Evolutionary conservation across 768 basidiomycete genomes (phyloP).

Genomic region (Termitomyces eurrhizus): DNA sequence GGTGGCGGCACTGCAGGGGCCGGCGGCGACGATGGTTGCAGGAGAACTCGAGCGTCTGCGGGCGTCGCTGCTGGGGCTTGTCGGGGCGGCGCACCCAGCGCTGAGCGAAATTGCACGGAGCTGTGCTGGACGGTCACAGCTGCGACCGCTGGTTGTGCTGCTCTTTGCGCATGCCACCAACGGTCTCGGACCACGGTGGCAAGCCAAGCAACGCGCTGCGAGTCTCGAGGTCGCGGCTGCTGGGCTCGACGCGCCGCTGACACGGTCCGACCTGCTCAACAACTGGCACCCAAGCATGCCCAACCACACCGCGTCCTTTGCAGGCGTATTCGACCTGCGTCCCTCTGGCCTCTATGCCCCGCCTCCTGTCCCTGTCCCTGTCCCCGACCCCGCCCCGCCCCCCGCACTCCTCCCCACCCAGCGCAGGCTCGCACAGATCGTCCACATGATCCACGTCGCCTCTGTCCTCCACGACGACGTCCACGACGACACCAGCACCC

Average conservation of each 20-base stretch:
- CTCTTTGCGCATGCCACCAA: slow-evolving; percentile 74
- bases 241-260: slow-evolving; percentile 78
- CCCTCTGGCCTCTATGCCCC: slow-evolving; percentile 33
- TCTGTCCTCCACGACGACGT: slow-evolving; percentile 93
- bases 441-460: slow-evolving; percentile 98
- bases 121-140: slow-evolving; percentile 90
- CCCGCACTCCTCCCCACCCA: slow-evolving; percentile 75
- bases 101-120: slow-evolving; percentile 87
- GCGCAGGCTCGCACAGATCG: slow-evolving; percentile 88
- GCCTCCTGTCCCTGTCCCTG: slow-evolving; percentile 22
- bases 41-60: slow-evolving; percentile 72
- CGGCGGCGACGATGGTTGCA: slow-evolving; percentile 48
- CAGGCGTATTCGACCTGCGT: slow-evolving; percentile 49
- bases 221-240: slow-evolving; percentile 45
- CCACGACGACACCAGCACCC: slow-evolving; percentile 59
- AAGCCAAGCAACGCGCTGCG: slow-evolving; percentile 56
- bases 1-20: slow-evolving; percentile 22
- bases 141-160: slow-evolving; percentile 86
- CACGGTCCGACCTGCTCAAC: slow-evolving; percentile 75
- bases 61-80: slow-evolving; percentile 65
- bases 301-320: slow-evolving; percentile 69
- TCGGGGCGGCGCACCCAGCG: slow-evolving; percentile 87
- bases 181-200: slow-evolving; percentile 71
- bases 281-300: slow-evolving; percentile 91
- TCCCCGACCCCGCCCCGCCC: slow-evolving; percentile 36